A percentile compares a stretch with the other conserved stretches of the same genome.
Evolutionary conservation across 805 yeast genomes (phyloP).

Genomic region (Pichia kluyveri): DNA sequence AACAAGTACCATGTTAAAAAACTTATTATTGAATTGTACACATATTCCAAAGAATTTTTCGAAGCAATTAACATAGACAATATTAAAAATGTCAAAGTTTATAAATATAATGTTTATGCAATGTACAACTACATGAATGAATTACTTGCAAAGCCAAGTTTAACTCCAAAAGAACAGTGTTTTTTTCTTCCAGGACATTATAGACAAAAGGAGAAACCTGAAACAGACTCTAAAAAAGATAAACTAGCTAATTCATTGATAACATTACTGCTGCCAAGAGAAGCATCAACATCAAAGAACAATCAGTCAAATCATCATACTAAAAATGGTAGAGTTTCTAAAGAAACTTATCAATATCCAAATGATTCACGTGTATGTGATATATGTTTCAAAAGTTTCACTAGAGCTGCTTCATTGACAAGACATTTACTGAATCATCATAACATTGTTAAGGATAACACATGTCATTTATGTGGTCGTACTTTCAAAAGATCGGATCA

Average conservation of each 20-base stretch:
- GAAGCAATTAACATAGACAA: neutral
- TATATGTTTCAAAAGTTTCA: slow-evolving; percentile 19
- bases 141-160: neutral
- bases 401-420: slow-evolving; percentile 20
- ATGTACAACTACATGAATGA: slow-evolving; percentile 1
- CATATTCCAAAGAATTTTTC: slow-evolving; percentile 1
- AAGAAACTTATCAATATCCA: neutral
- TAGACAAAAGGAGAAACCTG: neutral
- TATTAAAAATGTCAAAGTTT: slow-evolving; percentile 1
- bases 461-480: slow-evolving; percentile 19
- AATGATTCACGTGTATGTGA: slow-evolving; percentile 13
- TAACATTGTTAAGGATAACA: slow-evolving; percentile 16
- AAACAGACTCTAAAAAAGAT: no score
- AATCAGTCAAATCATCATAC: neutral
- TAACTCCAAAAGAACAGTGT: neutral
- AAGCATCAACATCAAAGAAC: no score
- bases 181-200: neutral
- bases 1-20: neutral
- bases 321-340: neutral
- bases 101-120: slow-evolving; percentile 1
- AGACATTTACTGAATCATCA: slow-evolving; percentile 22
- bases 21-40: slow-evolving; percentile 1
- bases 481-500: slow-evolving; percentile 23
- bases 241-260: no score
- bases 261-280: no score